These are phyloP conservation scores for Aphanomyces cochlioides DNA, from an alignment of 352 stramenopile species.

Conservation along the genomic window DNA sequence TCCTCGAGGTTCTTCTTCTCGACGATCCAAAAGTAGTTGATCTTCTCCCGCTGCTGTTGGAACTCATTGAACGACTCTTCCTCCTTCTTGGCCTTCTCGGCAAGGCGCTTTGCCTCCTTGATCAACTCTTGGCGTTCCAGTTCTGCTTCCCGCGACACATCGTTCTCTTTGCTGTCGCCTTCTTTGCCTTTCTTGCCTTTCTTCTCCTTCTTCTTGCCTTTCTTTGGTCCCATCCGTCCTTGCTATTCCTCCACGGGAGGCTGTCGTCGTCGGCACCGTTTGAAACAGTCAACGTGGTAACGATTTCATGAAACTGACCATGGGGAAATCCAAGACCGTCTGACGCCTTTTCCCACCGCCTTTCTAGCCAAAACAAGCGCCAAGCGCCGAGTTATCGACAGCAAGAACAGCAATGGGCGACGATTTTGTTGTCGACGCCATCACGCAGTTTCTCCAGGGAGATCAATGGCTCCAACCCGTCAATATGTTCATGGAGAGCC, in stretches of 20 bases:
- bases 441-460: constrained; percentile 67
- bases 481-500: constrained; percentile 49
- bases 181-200: constrained; percentile 39
- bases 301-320: not conserved
- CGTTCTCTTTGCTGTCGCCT: constrained; percentile 59
- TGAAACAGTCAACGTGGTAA: no score
- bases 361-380: no score
- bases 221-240: constrained; percentile 37
- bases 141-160: constrained; percentile 57
- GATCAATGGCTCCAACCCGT: constrained; percentile 48
- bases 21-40: constrained; percentile 98
- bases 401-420: constrained; percentile 26
- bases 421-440: constrained; percentile 61
- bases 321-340: not conserved
- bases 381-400: not conserved
- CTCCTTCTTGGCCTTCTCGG: constrained; percentile 83
- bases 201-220: constrained; percentile 50
- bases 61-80: constrained; percentile 94
- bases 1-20: constrained; percentile 96
- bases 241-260: no score
- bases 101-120: constrained; percentile 68
- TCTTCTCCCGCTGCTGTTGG: constrained; percentile 93
- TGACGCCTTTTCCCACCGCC: no score
- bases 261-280: no score
- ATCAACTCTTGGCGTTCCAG: constrained; percentile 65